These are phyloP conservation scores for Astraeus odoratus DNA, from an alignment of 768 basidiomycete species.

Conservation along the genomic window DNA sequence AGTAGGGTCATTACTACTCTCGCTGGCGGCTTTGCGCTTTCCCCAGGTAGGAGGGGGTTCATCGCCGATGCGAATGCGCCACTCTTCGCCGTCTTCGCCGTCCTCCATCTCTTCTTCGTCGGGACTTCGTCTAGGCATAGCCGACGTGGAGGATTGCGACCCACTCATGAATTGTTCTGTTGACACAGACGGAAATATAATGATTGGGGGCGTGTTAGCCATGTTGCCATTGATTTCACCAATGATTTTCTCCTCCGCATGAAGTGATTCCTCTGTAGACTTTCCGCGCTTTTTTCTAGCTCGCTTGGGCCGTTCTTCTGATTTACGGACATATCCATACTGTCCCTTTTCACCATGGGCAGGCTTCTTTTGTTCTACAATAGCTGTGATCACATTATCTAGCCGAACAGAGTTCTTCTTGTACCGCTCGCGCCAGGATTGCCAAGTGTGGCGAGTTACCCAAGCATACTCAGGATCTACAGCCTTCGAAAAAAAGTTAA, in stretches of 20 bases:
- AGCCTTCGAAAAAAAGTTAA: constrained; percentile 33
- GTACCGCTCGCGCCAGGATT: constrained; percentile 85
- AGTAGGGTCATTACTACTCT: constrained; percentile 22
- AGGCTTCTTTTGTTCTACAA: constrained; percentile 68
- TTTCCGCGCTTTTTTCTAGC: constrained; percentile 41
- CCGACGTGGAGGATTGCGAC: constrained; percentile 24
- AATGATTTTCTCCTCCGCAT: constrained; percentile 12
- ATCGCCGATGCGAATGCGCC: constrained; percentile 59
- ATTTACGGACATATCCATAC: constrained; percentile 72
- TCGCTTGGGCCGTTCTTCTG: constrained; percentile 64
- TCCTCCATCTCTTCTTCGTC: constrained; percentile 67
- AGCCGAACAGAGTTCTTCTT: constrained; percentile 73
- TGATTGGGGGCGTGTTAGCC: constrained; percentile 14
- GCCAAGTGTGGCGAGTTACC: constrained; percentile 83
- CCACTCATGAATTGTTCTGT: constrained; percentile 12
- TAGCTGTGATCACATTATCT: constrained; percentile 53
- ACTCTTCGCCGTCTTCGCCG: constrained; percentile 48
- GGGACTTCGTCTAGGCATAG: constrained; percentile 32
- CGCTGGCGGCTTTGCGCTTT: constrained; percentile 46
- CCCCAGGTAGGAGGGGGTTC: constrained; percentile 64
- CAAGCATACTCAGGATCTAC: constrained; percentile 68
- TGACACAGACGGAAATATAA: constrained; percentile 16
- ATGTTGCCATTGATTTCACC: constrained; percentile 8
- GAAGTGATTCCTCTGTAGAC: constrained; percentile 20
- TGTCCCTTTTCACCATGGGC: constrained; percentile 71